A percentile compares a stretch with the other conserved stretches of the same genome.
Evolutionary conservation across 108 stramenopile species (phyloP).

Genomic region (Skeletonema potamos): DNA sequence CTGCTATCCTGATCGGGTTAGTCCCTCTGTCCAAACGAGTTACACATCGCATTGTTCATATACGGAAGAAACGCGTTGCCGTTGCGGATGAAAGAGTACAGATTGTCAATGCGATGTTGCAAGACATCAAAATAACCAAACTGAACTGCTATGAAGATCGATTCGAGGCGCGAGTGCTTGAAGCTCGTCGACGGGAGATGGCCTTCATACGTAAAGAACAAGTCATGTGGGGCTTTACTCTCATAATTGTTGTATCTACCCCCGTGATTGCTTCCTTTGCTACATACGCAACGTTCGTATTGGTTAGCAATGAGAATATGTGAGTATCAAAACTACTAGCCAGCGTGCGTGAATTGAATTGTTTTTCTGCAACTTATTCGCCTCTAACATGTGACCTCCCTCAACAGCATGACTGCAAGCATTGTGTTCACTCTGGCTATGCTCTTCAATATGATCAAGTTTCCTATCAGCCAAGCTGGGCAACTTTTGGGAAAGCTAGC

Average conservation of each 20-base stretch:
- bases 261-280: constrained; percentile 59
- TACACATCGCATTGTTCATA: constrained; percentile 45
- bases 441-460: constrained; percentile 73
- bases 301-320: constrained; percentile 47
- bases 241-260: constrained; percentile 67
- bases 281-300: constrained; percentile 60
- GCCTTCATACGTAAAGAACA: constrained; percentile 52
- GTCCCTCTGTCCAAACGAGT: constrained; percentile 64
- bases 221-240: constrained; percentile 59
- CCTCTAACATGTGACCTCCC: not conserved
- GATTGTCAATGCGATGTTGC: constrained; percentile 58
- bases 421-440: constrained; percentile 70
- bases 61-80: constrained; percentile 52
- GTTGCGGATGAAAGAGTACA: constrained; percentile 68
- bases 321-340: constrained; percentile 1
- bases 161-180: constrained; percentile 41
- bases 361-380: not conserved
- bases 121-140: constrained; percentile 78
- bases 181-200: constrained; percentile 51
- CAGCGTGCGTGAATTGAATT: too few relatives aligned
- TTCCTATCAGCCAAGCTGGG: constrained; percentile 83
- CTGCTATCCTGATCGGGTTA: constrained; percentile 52
- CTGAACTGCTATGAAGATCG: constrained; percentile 69
- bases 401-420: constrained; percentile 53
- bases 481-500: constrained; percentile 70